Evolutionary conservation across 179 eudicot genomes (phyloP), one percentile per base, ranked within the genome.

Genomic region (Gypsophila paniculata): DNA sequence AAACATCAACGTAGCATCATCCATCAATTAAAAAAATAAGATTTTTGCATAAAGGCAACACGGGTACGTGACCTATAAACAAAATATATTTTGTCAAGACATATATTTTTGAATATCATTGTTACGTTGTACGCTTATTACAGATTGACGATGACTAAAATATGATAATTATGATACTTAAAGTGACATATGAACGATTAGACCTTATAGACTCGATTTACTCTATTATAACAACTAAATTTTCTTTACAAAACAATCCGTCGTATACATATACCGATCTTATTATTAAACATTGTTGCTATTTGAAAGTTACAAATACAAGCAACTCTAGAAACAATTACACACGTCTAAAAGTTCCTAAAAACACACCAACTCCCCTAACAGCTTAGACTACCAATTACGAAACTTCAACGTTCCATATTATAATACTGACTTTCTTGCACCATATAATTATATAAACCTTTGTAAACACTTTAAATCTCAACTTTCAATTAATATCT

Each of bases 381-480:
- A 26, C 12, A 29, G 21, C 54, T 29, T 26, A 26, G 60, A 51
- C 71, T 60, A 52, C 58, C 71, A 68, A 36, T 22, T 17, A 52
- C 63, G 74, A 75, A 75, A 61, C 48, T 75, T 75, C 78, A 70
- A 69, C 69, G 78, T 70, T 69, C 69, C 74, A 65, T 19, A 32
- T 69, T 52, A 0, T 21, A 26, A 21, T n/a, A 9, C 44, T 75
- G 78, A 75, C 78, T 69, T 75, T 75, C 10, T 39, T 58, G 15
- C 71, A 68, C 60, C 60, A 62, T 38, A 19, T 55, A 6, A 26
- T 23, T 48, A 26, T 55, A 23, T 10, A 8, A 12, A 57, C n/a
- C n/a, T n/a, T n/a, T n/a, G n/a, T 68, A 59, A 59, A 59, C 64
- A 18, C 53, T 42, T 55, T 22, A 0, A 13, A 29, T 0, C 8